Percentiles rank a stretch among this genome's conserved stretches.
These are phyloP conservation scores for Cryptococcus sp. DNA, from an alignment of 1,284 basidiomycete species.

Conservation along the genomic window DNA sequence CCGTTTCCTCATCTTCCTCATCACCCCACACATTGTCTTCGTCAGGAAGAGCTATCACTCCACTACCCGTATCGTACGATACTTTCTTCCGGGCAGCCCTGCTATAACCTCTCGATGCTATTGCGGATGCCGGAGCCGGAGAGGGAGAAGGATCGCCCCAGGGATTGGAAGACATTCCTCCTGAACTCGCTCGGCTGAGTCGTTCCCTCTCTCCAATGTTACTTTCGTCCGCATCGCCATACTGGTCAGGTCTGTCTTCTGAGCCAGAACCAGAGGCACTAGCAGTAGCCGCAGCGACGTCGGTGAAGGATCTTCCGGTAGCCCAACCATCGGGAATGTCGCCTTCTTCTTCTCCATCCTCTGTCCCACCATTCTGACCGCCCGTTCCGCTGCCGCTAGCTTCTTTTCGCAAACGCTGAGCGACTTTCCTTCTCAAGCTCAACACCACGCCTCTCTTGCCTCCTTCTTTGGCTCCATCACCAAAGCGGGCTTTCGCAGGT, in stretches of 20 bases:
- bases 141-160: constrained; percentile 22
- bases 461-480: constrained; percentile 54
- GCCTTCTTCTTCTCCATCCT: constrained; percentile 1
- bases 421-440: constrained; percentile 47
- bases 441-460: constrained; percentile 31
- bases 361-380: constrained; percentile 5
- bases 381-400: constrained; percentile 6
- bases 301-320: constrained; percentile 12
- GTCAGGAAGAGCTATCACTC: constrained; percentile 80
- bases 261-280: constrained; percentile 1
- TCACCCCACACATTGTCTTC: constrained; percentile 65
- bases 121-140: constrained; percentile 2
- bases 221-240: too few relatives aligned
- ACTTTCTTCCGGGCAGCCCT: constrained; percentile 16
- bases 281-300: not conserved
- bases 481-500: constrained; percentile 70
- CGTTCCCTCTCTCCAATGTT: not conserved
- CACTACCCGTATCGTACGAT: constrained; percentile 50
- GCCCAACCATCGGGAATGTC: constrained; percentile 33
- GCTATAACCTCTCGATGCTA: not conserved
- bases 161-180: not conserved
- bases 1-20: constrained; percentile 57
- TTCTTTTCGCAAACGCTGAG: constrained; percentile 49
- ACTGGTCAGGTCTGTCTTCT: not conserved
- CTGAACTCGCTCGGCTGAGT: not conserved